Evolutionary conservation across 345 rosid genomes (phyloP).

Genomic region (Alliaria petiolata): DNA sequence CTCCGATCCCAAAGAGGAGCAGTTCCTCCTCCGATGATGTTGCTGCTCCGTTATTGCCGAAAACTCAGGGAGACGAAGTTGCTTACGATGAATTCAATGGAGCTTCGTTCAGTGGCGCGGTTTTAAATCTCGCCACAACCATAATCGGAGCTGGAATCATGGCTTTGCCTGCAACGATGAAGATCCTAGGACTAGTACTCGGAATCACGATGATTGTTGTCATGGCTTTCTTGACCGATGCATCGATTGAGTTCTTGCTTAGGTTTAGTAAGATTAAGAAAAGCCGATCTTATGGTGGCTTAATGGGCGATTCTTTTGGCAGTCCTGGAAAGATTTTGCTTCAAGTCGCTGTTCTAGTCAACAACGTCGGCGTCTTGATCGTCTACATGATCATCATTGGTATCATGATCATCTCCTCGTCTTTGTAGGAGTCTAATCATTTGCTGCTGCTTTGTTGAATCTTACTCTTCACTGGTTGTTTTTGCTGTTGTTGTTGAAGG

Average conservation of each 20-base stretch:
- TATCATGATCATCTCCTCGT: neutral
- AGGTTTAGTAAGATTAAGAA: constrained; percentile 74
- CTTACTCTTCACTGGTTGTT: neutral
- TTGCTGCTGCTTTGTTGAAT: neutral
- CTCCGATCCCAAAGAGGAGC: constrained; percentile 42
- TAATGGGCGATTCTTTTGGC: constrained; percentile 91
- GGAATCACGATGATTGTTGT: constrained; percentile 70
- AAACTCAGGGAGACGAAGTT: constrained; percentile 42
- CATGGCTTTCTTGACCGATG: constrained; percentile 83
- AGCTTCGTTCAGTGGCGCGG: constrained; percentile 88
- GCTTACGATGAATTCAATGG: constrained; percentile 75
- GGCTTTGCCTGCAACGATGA: constrained; percentile 92
- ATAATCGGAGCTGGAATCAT: constrained; percentile 92
- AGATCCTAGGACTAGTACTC: constrained; percentile 70
- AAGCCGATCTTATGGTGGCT: constrained; percentile 62
- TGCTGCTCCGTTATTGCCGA: constrained; percentile 60
- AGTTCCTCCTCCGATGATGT: constrained; percentile 38
- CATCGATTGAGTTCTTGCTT: constrained; percentile 75
- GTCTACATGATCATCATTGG: constrained; percentile 96
- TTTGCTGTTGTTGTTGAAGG: constrained; percentile 35
- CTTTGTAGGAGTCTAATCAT: neutral
- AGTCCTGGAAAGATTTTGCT: constrained; percentile 53
- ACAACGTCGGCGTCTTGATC: constrained; percentile 81
- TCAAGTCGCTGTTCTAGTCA: constrained; percentile 69
- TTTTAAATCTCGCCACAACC: constrained; percentile 81